These are phyloP conservation scores for Dentipellis sp. DNA, from an alignment of 768 basidiomycete genomes.

Conservation along the genomic window DNA sequence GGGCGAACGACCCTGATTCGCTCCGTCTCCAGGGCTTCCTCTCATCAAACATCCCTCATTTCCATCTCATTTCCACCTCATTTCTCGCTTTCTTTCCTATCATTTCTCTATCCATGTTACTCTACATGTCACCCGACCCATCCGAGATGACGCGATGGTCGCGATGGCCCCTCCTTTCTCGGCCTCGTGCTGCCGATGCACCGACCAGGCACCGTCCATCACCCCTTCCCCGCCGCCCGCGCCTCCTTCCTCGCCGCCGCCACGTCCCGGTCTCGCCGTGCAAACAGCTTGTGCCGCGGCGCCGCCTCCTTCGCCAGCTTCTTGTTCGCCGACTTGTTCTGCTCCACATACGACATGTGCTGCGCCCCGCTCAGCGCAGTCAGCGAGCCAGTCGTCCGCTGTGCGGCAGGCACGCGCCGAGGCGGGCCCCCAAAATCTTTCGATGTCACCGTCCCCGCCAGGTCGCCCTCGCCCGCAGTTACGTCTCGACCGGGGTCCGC, in stretches of 20 bases:
- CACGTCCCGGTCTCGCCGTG: conserved; percentile 74
- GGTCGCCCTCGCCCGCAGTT: conserved; percentile 72
- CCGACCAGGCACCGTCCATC: conserved; percentile 9
- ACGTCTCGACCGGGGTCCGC: conserved; percentile 85
- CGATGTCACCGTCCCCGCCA: conserved; percentile 78
- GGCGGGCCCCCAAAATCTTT: conserved; percentile 71
- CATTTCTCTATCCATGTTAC: not conserved
- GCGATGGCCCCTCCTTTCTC: too few species aligned
- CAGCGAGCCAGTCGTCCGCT: conserved; percentile 75
- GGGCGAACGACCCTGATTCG: not conserved
- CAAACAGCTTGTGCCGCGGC: conserved; percentile 68
- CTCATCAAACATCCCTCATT: not conserved
- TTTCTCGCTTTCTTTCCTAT: not conserved
- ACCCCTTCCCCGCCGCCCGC: conserved; percentile 3
- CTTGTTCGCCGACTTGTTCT: conserved; percentile 88
- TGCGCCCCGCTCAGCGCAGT: conserved; percentile 81
- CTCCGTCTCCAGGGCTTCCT: not conserved
- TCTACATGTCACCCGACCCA: conserved; percentile 8
- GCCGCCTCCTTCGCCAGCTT: conserved; percentile 46
- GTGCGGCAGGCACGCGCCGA: conserved; percentile 51
- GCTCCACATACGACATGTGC: conserved; percentile 89
- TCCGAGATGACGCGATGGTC: too few species aligned
- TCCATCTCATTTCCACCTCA: not conserved
- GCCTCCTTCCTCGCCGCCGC: conserved; percentile 40
- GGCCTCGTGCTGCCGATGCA: not conserved